Conservation (phyloP, 139 green algal genomes). For the Chlamydomonas urium region DNA sequence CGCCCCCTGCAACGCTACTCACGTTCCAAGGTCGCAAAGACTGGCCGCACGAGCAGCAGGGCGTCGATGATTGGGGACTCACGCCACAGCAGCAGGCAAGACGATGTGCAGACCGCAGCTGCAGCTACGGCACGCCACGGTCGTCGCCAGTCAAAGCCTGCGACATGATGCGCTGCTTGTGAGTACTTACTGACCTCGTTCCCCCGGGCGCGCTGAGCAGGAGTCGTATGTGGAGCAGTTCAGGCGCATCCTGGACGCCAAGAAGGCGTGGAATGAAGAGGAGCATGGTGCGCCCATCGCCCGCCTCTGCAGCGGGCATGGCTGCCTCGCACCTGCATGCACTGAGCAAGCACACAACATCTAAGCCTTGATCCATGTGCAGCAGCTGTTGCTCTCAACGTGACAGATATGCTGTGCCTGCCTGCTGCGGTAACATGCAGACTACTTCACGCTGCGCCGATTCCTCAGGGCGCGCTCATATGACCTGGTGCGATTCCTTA, state of each 20-base stretch:
- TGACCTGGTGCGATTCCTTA: too few relatives aligned
- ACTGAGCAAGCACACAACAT: not conserved
- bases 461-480: conserved; percentile 62
- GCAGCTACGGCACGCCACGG: not conserved
- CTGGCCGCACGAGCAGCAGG: not conserved
- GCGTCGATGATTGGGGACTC: conserved; percentile 50
- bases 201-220: conserved; percentile 13
- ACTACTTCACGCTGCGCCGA: conserved; percentile 50
- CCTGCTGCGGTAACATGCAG: conserved; percentile 27
- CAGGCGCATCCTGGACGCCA: conserved; percentile 24
- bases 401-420: not conserved
- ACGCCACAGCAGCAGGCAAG: conserved; percentile 43
- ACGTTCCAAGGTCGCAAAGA: conserved; percentile 18
- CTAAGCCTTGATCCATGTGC: too few relatives aligned
- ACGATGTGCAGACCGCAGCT: not conserved
- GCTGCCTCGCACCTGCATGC: not conserved
- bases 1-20: not conserved
- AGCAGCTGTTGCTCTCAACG: too few relatives aligned
- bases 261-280: conserved; percentile 32
- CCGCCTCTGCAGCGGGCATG: not conserved
- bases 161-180: too few relatives aligned
- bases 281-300: conserved; percentile 26
- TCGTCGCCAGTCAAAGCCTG: not conserved
- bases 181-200: too few relatives aligned
- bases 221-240: conserved; percentile 54